phyloP scores from a whole-genome alignment of 2,329 filamentous ascomycete genomes.

The Westerdykella aurantiaca region DNA sequence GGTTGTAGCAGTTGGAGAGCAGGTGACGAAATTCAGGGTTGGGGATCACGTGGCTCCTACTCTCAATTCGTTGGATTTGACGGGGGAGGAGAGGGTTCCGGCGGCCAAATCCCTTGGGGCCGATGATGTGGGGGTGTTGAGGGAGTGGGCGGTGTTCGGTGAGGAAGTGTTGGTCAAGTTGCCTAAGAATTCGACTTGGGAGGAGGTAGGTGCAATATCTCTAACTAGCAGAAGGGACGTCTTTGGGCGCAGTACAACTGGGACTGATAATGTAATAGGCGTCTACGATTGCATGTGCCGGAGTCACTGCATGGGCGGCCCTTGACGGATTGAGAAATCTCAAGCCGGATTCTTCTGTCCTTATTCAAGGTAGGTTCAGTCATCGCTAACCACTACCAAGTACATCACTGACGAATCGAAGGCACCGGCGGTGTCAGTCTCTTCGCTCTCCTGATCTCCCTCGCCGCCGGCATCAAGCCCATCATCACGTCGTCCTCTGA shows the following conservation, averaged over 20 bases:
- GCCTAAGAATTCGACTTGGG: conserved; percentile 20
- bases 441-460: conserved; percentile 22
- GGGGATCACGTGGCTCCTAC: conserved; percentile 23
- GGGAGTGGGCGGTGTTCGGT: conserved; percentile 21
- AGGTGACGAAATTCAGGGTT: conserved; percentile 12
- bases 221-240: background rate
- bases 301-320: conserved; percentile 20
- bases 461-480: conserved; percentile 32
- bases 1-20: conserved; percentile 15
- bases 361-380: conserved; percentile 9
- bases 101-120: conserved; percentile 1
- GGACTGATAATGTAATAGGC: conserved; percentile 1
- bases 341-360: conserved; percentile 6
- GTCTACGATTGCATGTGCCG: conserved; percentile 19
- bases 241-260: background rate
- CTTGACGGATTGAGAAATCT: conserved; percentile 12
- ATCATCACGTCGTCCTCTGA: conserved; percentile 56
- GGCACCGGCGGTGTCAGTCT: conserved; percentile 41
- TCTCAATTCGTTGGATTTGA: conserved; percentile 6
- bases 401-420: background rate
- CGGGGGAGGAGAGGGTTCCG: conserved; percentile 10
- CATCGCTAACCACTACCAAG: too few species aligned
- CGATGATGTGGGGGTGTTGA: conserved; percentile 13
- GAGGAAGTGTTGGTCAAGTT: conserved; percentile 21
- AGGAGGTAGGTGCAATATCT: conserved; percentile 14